Evolutionary conservation across 1,284 basidiomycete genomes (phyloP).

Genomic region (Trichosporon asahii): DNA sequence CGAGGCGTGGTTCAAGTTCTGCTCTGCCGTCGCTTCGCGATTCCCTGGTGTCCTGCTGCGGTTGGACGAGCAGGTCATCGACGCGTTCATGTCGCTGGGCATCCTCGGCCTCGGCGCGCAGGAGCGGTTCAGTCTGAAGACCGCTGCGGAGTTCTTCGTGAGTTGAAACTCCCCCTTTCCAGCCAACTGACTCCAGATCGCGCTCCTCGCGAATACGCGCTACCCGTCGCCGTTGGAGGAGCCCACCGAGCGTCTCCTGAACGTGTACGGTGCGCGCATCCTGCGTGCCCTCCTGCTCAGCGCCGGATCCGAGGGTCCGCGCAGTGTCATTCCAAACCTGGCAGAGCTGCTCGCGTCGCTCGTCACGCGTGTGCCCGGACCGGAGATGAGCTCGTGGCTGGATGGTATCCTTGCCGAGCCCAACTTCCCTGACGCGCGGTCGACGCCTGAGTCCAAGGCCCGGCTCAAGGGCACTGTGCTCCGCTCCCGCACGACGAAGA

Average conservation of each 20-base stretch:
- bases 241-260: constrained; percentile 54
- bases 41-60: constrained; percentile 69
- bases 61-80: constrained; percentile 63
- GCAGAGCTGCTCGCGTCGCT: constrained; percentile 71
- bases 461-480: constrained; percentile 70
- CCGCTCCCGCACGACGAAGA: constrained; percentile 47
- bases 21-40: constrained; percentile 61
- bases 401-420: constrained; percentile 62
- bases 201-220: constrained; percentile 49
- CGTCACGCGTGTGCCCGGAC: constrained; percentile 57
- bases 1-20: constrained; percentile 77
- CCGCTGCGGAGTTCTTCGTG: constrained; percentile 76
- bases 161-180: constrained; percentile 35
- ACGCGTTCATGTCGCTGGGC: constrained; percentile 69
- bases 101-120: constrained; percentile 68
- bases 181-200: constrained; percentile 31
- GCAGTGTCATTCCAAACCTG: constrained; percentile 76
- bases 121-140: constrained; percentile 79
- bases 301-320: constrained; percentile 74
- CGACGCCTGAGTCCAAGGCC: constrained; percentile 64
- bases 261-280: constrained; percentile 63
- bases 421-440: constrained; percentile 46
- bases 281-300: constrained; percentile 69
- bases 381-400: constrained; percentile 65
- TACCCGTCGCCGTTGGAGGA: constrained; percentile 46